Percentiles rank a stretch among this genome's conserved stretches.
Evolutionary conservation across 2,329 filamentous ascomycete species (phyloP).

Genomic region (Alternaria postmessia): DNA sequence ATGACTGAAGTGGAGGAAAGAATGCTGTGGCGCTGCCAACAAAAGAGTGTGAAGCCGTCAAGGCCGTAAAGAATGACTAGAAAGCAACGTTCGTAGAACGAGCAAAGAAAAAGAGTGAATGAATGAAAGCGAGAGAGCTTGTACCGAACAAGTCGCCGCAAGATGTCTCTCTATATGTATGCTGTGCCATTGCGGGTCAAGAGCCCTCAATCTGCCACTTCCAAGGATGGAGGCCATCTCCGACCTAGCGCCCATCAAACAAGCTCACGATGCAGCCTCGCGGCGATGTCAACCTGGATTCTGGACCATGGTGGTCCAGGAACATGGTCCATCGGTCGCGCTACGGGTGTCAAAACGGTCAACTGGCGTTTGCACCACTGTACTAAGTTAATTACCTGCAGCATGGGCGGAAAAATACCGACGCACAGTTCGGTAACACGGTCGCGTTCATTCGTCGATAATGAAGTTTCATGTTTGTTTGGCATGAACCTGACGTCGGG

Average conservation of each 20-base stretch:
- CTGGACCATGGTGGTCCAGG: constrained; percentile 19
- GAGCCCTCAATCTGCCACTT: constrained; percentile 29
- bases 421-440: constrained; percentile 5
- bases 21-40: constrained; percentile 37
- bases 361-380: constrained; percentile 24
- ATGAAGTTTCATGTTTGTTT: constrained; percentile 16
- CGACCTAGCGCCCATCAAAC: constrained; percentile 14
- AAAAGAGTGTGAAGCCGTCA: constrained; percentile 43
- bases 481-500: constrained; percentile 22
- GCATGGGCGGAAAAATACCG: constrained; percentile 23
- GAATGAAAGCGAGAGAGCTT: constrained; percentile 22
- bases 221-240: constrained; percentile 17
- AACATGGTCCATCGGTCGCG: constrained; percentile 20
- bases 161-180: constrained; percentile 24
- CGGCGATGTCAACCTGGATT: constrained; percentile 13
- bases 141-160: constrained; percentile 1
- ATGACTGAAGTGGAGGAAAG: constrained; percentile 19
- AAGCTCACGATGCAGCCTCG: constrained; percentile 22
- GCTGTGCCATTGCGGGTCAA: constrained; percentile 22
- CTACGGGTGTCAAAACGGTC: constrained; percentile 28
- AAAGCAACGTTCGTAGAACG: constrained; percentile 26
- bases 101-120: constrained; percentile 22
- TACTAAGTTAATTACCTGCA: constrained; percentile 36
- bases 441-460: constrained; percentile 17
- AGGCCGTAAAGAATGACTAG: constrained; percentile 38